Evolutionary conservation across 805 yeast species (phyloP), one percentile per base, ranked within the genome.

Genomic region (Metschnikowia aberdeeniae): DNA sequence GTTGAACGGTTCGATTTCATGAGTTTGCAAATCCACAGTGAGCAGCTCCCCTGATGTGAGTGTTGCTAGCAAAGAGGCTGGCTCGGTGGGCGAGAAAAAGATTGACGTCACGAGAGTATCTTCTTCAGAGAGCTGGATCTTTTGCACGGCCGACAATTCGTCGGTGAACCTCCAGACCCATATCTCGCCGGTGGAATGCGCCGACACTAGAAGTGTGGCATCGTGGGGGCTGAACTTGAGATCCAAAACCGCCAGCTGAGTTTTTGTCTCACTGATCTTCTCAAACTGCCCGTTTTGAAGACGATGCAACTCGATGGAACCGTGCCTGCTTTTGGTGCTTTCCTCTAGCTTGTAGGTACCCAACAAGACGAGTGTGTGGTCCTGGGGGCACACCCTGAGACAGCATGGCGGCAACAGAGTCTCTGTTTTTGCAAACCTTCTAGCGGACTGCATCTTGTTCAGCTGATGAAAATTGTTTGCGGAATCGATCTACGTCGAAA

Each of bases 361-460:
- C 1, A 88, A 62, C 9, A 88, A 59, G 1, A 88, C 51, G 8
- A 76, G 58, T 0, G 73, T 55, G 3, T 63, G 55, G 35, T 80
- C 78, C 0, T 57, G 47, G 0, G 86, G 85, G 42, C 76, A 78
- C 8, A 82, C 73, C 31, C 83, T 72, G 4, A 92, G 62, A 36
- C 87, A 83, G 61, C 98, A 93, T 1, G 98, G 97, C 1, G 98
- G 98, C 2, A 81, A 67, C 1, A 67, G 62, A 0, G 92, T 71
- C 20, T 63, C 66, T 3, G 71, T 62, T 19, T 37, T 48, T 5
- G 49, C 45, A 6, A 49, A 9, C 17, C 47, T 35, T 32, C 39
- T 46, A 7, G 55, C 46, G 4, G 19, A 29, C 31, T 34, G 29
- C 55, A 49, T 51, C 3, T n/a, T 26, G 40, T 28, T 9, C 9